Evolutionary conservation across 2,329 filamentous ascomycete genomes (phyloP).

Genomic region (Kalaharituber pfeilii): DNA sequence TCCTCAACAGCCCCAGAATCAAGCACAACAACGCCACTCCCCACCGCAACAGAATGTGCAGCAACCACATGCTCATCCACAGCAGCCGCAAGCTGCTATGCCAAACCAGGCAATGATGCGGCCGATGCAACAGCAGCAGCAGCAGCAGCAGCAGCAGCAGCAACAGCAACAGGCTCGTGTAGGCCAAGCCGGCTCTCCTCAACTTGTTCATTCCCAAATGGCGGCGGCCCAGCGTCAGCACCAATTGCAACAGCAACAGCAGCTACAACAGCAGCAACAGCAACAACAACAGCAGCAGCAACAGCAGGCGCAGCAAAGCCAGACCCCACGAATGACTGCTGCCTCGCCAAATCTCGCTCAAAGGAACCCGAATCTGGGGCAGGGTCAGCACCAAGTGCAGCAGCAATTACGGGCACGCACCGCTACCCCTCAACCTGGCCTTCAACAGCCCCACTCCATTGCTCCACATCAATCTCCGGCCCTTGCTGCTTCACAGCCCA

Average conservation of each 20-base stretch:
- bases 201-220: slow-evolving; percentile 13
- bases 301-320: slow-evolving; percentile 10
- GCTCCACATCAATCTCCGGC: neutral
- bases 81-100: neutral
- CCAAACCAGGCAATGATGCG: slow-evolving; percentile 3
- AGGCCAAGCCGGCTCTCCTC: slow-evolving; percentile 2
- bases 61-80: slow-evolving; percentile 1
- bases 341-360: slow-evolving; percentile 11
- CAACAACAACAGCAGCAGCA: slow-evolving; percentile 15
- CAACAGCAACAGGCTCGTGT: slow-evolving; percentile 5
- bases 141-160: slow-evolving; percentile 4
- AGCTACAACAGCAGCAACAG: slow-evolving; percentile 14
- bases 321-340: slow-evolving; percentile 12
- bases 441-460: slow-evolving; percentile 11
- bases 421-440: slow-evolving; percentile 5
- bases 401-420: slow-evolving; percentile 3
- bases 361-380: slow-evolving; percentile 6
- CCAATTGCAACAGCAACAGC: neutral
- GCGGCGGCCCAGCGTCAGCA: slow-evolving; percentile 7
- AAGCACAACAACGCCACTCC: slow-evolving; percentile 12
- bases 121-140: neutral
- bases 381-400: slow-evolving; percentile 6
- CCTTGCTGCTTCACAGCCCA: neutral
- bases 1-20: slow-evolving; percentile 8
- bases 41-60: slow-evolving; percentile 12